phyloP scores from a whole-genome alignment of 2,329 filamentous ascomycete genomes.

The Cryphonectria carpinicola region DNA sequence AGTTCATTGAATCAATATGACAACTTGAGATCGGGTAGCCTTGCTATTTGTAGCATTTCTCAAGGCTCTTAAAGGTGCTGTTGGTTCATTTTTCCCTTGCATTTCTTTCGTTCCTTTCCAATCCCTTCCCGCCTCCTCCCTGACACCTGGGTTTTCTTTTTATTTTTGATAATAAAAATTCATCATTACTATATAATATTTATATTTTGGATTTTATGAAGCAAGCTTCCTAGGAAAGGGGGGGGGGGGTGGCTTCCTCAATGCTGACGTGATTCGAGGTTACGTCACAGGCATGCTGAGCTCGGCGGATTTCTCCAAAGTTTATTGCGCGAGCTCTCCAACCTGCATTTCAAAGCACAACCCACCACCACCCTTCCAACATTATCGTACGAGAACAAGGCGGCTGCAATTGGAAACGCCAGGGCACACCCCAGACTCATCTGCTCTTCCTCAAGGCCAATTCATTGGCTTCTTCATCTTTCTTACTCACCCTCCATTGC shows the following conservation, averaged over 20 bases:
- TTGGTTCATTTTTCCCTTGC: no score
- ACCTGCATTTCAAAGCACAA: not conserved
- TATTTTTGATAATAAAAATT: no score
- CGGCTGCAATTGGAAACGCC: not conserved
- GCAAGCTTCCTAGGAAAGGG: no score
- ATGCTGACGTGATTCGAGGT: constrained; percentile 6
- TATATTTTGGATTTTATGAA: not conserved
- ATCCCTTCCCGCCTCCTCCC: no score
- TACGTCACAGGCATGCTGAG: not conserved
- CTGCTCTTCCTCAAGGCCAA: not conserved
- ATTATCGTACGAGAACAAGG: not conserved
- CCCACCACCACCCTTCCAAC: not conserved
- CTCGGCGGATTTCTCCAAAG: constrained; percentile 1
- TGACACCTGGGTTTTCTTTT: no score
- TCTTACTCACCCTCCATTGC: constrained; percentile 1
- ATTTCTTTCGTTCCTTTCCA: not conserved
- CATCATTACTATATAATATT: no score
- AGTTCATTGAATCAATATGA: not conserved
- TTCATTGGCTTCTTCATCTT: not conserved
- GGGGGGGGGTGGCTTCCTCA: not conserved
- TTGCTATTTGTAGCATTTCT: not conserved
- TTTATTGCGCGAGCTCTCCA: not conserved
- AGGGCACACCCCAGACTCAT: not conserved
- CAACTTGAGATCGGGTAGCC: not conserved
- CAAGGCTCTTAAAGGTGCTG: not conserved